Percentiles rank a stretch among this genome's conserved stretches.
Evolutionary conservation across 495 filamentous ascomycete species (phyloP).

Genomic region (Penicillium soppii): DNA sequence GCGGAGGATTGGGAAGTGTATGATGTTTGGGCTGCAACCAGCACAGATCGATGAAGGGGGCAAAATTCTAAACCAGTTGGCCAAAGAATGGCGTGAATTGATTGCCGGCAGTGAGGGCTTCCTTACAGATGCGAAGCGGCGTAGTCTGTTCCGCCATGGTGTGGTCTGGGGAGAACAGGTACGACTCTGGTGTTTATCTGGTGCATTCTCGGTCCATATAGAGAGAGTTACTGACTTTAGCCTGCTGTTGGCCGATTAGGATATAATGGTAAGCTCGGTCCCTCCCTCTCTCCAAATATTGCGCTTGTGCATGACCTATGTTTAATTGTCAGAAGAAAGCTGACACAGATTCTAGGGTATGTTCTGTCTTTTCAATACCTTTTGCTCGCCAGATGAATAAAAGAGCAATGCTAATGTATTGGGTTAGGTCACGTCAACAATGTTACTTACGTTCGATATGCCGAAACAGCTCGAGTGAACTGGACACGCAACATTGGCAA

Average conservation of each 20-base stretch:
- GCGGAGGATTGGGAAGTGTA: slow-evolving; percentile 74
- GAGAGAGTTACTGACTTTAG: slow-evolving; percentile 8
- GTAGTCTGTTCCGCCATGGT: slow-evolving; percentile 67
- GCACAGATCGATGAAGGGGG: slow-evolving; percentile 63
- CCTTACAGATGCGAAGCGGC: slow-evolving; percentile 61
- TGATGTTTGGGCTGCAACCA: slow-evolving; percentile 69
- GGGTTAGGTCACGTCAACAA: slow-evolving; percentile 81
- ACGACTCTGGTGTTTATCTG: slow-evolving; percentile 15
- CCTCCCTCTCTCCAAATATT: not conserved
- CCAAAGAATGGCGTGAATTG: slow-evolving; percentile 74
- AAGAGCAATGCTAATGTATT: not conserved
- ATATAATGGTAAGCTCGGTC: slow-evolving; percentile 55
- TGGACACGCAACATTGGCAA: slow-evolving; percentile 77
- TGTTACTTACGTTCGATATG: slow-evolving; percentile 78
- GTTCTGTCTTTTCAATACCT: not conserved
- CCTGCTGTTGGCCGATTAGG: slow-evolving; percentile 35
- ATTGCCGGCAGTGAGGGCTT: slow-evolving; percentile 80
- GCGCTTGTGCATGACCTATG: not conserved
- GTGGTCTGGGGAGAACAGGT: slow-evolving; percentile 95
- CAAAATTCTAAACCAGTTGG: slow-evolving; percentile 58
- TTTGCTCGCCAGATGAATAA: not conserved
- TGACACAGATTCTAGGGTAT: slow-evolving; percentile 27
- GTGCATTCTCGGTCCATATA: not conserved
- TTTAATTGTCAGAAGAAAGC: not conserved
- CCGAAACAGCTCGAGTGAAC: slow-evolving; percentile 80